These are phyloP conservation scores for Plasmodium chabaudi DNA, from an alignment of 169 alveolate species.

Conservation along the genomic window DNA sequence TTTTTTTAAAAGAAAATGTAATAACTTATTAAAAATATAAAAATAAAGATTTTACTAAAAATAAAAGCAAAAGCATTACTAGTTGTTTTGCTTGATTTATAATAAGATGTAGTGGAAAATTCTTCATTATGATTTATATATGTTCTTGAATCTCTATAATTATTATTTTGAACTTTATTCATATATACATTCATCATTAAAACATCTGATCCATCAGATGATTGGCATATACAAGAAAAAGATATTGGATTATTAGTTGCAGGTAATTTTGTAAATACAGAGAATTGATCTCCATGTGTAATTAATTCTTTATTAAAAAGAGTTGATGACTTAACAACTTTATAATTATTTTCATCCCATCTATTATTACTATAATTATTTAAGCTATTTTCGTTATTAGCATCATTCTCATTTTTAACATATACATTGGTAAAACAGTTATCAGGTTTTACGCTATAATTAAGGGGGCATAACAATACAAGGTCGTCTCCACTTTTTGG, in stretches of 20 bases:
- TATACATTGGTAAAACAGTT: slow-evolving; percentile 41
- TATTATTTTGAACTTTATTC: slow-evolving; percentile 22
- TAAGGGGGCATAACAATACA: slow-evolving; percentile 23
- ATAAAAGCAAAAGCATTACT: no score
- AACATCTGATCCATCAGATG: slow-evolving; percentile 10
- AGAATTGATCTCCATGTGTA: slow-evolving; percentile 25
- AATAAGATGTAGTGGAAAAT: background rate
- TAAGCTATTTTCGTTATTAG: background rate
- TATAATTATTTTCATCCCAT: slow-evolving; percentile 42
- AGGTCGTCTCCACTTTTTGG: slow-evolving; percentile 36
- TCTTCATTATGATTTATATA: background rate
- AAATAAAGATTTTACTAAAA: no score
- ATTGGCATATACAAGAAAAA: slow-evolving; percentile 57
- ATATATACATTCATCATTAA: slow-evolving; percentile 67
- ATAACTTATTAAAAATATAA: no score
- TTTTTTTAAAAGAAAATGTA: no score
- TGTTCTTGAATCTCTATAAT: no score
- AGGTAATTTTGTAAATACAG: slow-evolving; percentile 23
- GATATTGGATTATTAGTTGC: slow-evolving; percentile 3
- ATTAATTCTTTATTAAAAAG: background rate
- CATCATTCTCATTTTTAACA: background rate
- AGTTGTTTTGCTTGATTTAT: no score
- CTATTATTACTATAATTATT: slow-evolving; percentile 14
- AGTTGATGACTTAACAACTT: slow-evolving; percentile 1
- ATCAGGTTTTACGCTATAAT: slow-evolving; percentile 27